Percentiles rank a stretch among this genome's conserved stretches.
These are phyloP conservation scores for Xylaria intraflava DNA, from an alignment of 495 filamentous ascomycete genomes.

Conservation along the genomic window DNA sequence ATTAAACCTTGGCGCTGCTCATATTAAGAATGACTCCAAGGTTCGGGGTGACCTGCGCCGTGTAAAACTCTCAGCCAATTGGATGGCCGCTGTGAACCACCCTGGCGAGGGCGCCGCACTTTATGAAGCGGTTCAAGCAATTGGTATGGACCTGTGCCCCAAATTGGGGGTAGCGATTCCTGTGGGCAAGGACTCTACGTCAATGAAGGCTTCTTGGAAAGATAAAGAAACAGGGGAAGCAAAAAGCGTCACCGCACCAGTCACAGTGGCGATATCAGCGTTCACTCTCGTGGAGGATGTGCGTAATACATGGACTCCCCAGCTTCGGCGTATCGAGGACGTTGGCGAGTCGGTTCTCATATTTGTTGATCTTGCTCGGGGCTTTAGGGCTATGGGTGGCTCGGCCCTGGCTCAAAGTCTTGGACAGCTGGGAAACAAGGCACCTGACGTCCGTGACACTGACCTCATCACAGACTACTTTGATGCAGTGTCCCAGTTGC, in stretches of 20 bases:
- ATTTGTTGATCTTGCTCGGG: constrained; percentile 80
- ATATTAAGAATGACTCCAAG: constrained; percentile 46
- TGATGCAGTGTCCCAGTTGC: constrained; percentile 78
- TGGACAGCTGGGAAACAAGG: constrained; percentile 73
- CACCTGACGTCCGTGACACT: constrained; percentile 77
- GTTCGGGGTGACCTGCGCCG: constrained; percentile 56
- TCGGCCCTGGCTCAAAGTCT: constrained; percentile 92
- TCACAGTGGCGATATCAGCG: constrained; percentile 84
- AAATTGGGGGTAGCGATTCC: constrained; percentile 85
- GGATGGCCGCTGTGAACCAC: constrained; percentile 95
- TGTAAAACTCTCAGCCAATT: constrained; percentile 89
- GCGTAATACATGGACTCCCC: constrained; percentile 85
- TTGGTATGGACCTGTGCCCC: constrained; percentile 73
- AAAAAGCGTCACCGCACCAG: constrained; percentile 85
- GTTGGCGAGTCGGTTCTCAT: constrained; percentile 85
- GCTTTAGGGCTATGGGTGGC: constrained; percentile 74
- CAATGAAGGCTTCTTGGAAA: constrained; percentile 97
- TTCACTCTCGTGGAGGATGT: constrained; percentile 78
- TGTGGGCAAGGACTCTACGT: constrained; percentile 96
- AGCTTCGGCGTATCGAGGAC: constrained; percentile 74
- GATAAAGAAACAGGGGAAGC: constrained; percentile 57
- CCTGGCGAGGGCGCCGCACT: constrained; percentile 89
- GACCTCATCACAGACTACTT: constrained; percentile 86
- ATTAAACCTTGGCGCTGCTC: constrained; percentile 84
- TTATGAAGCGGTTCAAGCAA: constrained; percentile 90